Evolutionary conservation across 192 early-diverging fungal genomes (phyloP).

Genomic region (Lobulomyces angularis): DNA sequence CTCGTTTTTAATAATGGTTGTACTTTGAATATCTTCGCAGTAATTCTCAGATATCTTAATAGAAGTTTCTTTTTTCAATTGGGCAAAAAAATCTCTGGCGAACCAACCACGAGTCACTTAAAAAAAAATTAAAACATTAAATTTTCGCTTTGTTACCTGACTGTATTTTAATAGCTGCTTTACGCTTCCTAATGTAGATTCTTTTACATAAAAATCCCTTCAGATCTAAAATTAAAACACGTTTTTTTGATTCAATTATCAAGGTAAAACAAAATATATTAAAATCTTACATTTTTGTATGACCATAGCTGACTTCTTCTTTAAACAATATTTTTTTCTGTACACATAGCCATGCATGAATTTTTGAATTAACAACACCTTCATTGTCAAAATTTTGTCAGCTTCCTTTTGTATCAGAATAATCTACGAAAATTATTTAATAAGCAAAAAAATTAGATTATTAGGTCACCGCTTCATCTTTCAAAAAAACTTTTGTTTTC

Average conservation of each 20-base stretch:
- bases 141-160: constrained; percentile 16
- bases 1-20: too few relatives aligned
- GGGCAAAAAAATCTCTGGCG: constrained; percentile 19
- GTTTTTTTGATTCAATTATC: background rate
- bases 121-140: constrained; percentile 8
- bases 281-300: constrained; percentile 24
- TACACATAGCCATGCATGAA: constrained; percentile 23
- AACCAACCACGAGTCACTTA: constrained; percentile 33
- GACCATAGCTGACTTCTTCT: constrained; percentile 17
- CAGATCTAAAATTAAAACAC: too few relatives aligned
- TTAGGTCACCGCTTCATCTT: constrained; percentile 18
- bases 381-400: constrained; percentile 19
- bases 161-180: constrained; percentile 36
- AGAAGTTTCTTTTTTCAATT: constrained; percentile 8
- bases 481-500: constrained; percentile 37
- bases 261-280: constrained; percentile 3
- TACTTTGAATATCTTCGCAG: too few relatives aligned
- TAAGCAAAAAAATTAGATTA: background rate
- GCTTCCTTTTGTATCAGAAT: constrained; percentile 15
- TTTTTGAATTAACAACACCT: constrained; percentile 30
- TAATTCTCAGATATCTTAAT: constrained; percentile 6
- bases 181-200: constrained; percentile 19
- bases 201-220: constrained; percentile 24
- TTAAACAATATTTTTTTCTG: constrained; percentile 19
- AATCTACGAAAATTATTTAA: constrained; percentile 10